Percentiles rank a stretch among this genome's conserved stretches.
These are phyloP conservation scores for Fusarium caatingaense DNA, from an alignment of 2,329 filamentous ascomycete species.

Conservation along the genomic window DNA sequence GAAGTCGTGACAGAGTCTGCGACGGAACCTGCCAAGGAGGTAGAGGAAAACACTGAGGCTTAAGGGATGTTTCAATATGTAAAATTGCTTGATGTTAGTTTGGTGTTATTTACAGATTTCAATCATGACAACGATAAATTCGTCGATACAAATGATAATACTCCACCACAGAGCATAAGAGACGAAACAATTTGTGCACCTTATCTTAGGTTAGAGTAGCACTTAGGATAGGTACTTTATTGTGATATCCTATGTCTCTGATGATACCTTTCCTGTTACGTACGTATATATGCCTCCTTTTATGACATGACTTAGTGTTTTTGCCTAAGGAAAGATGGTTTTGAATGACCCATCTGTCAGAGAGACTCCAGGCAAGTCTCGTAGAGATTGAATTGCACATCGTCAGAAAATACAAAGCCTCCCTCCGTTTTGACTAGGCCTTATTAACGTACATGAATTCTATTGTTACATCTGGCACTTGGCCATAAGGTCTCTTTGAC, in stretches of 20 bases:
- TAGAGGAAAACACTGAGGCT: conserved; percentile 26
- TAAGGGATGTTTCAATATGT: conserved; percentile 33
- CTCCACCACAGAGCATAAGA: neutral
- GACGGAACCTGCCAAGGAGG: conserved; percentile 17
- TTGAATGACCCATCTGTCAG: no score
- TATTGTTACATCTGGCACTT: conserved; percentile 1
- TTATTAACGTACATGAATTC: neutral
- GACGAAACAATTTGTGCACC: neutral
- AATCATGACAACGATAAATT: conserved; percentile 32
- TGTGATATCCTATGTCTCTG: neutral
- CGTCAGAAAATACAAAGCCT: neutral
- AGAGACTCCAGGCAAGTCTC: neutral
- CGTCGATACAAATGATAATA: conserved; percentile 41
- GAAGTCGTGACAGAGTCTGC: conserved; percentile 5
- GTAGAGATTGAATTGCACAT: neutral
- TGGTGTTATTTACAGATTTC: conserved; percentile 41
- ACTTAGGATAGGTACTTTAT: neutral
- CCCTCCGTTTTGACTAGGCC: neutral
- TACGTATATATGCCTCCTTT: neutral
- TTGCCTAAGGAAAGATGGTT: no score
- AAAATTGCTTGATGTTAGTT: conserved; percentile 37
- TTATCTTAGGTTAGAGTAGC: neutral
- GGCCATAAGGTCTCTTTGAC: neutral
- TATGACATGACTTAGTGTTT: neutral
- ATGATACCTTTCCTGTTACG: neutral